Base-by-base conservation (phyloP, 257 asterid genomes). In the Lavandula angustifolia region DNA sequence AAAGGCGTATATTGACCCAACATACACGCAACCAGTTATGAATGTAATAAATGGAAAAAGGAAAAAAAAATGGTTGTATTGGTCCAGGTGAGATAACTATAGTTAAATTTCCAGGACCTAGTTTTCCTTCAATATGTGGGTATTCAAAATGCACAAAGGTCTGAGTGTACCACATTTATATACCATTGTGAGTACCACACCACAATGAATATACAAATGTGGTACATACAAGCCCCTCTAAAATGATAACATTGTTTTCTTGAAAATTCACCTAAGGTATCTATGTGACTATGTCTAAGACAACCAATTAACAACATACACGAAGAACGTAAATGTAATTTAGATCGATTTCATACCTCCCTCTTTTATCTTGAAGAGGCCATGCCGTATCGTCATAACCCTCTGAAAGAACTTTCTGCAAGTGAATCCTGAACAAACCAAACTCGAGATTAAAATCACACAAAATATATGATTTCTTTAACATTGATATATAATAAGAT, bases 291-390 rank as follows among this genome's bases (percentile, higher is more conserved):
- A 22, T 22, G 27, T 0, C 27, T 22, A 22, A 22, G 27, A 22
- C 27, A 22, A 22, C 1, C 27, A 2, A 22, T 22, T 22, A 22
- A 22, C 2, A 22, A 22, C 27, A 22, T 22, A 22, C 9, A 34
- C 68, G 9, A 43, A 13, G 38, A 54, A 76, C 66, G 12, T 56
- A 29, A 9, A 43, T 33, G 27, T 31, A 16, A 9, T 17, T 7
- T 13, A 61, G 42, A 32, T 74, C 3, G 18, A 17, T n/a, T 33
- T 34, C 13, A 38, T 76, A 92, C 99, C 91, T 90, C 72, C 96
- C 96, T 17, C 79, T 81, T 74, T 90, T 92, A 52, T 87, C 84
- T 67, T 84, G 99, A 13, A 92, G 76, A 51, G 99, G 73, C 97
- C 97, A 92, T 7, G 88, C 9, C 69, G 79, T 63, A 71, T 90